Evolutionary conservation across 2,329 filamentous ascomycete genomes (phyloP).

Genomic region (Calonectria hongkongensis): DNA sequence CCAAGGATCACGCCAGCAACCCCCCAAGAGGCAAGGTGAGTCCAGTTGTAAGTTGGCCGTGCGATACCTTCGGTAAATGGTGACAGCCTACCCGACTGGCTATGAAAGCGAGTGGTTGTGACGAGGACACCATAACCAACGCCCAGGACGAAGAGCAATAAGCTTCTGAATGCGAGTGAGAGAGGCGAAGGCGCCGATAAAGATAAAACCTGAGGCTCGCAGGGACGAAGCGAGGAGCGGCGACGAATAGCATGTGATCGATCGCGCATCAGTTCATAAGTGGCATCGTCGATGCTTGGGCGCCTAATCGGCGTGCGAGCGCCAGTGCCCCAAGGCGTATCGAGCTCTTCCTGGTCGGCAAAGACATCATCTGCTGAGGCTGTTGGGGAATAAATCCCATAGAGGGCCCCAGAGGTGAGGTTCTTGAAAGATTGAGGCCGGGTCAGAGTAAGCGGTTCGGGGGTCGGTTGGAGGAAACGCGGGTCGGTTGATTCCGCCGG

Average conservation of each 20-base stretch:
- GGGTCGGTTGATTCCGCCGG: conserved; percentile 59
- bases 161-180: conserved; percentile 74
- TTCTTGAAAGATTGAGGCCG: conserved; percentile 88
- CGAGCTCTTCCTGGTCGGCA: conserved; percentile 70
- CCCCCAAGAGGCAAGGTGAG: conserved; percentile 89
- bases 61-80: conserved; percentile 72
- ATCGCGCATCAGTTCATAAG: conserved; percentile 66
- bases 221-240: conserved; percentile 59
- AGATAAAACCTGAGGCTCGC: conserved; percentile 50
- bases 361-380: conserved; percentile 71
- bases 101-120: conserved; percentile 81
- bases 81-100: conserved; percentile 75
- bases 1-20: conserved; percentile 85
- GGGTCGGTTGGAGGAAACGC: conserved; percentile 62
- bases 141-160: conserved; percentile 85
- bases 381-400: conserved; percentile 89
- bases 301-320: conserved; percentile 78
- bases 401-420: conserved; percentile 90
- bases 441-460: conserved; percentile 67
- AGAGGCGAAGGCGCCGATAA: conserved; percentile 59
- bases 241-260: conserved; percentile 60
- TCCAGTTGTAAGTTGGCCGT: conserved; percentile 70
- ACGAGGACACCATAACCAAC: conserved; percentile 89
- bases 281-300: conserved; percentile 65
- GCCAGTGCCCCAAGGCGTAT: conserved; percentile 87